These are phyloP conservation scores for Triticum urartu DNA, from an alignment of 176 grass and related monocot species.

Conservation along the genomic window DNA sequence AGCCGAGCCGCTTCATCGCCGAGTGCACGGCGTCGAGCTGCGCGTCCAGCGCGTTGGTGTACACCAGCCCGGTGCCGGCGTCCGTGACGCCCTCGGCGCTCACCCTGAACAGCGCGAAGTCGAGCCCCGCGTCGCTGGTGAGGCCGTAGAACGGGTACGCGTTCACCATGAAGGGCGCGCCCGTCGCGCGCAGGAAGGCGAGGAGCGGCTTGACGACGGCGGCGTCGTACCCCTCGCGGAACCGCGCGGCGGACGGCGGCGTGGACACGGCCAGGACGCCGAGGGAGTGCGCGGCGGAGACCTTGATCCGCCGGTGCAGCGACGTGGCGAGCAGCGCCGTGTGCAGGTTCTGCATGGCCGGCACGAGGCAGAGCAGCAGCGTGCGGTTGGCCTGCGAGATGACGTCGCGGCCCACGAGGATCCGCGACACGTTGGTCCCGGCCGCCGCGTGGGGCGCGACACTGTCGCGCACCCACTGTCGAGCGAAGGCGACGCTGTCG, in stretches of 20 bases:
- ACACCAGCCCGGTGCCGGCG: constrained; percentile 45
- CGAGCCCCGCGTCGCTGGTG: constrained; percentile 41
- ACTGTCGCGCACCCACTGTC: constrained; percentile 45
- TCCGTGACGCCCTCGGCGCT: constrained; percentile 42
- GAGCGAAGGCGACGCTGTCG: constrained; percentile 21
- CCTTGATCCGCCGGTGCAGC: constrained; percentile 40
- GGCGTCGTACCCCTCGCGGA: constrained; percentile 43
- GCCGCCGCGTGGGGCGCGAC: constrained; percentile 36
- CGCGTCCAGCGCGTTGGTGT: constrained; percentile 84
- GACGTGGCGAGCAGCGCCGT: constrained; percentile 43
- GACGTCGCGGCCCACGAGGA: constrained; percentile 74
- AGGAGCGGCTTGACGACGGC: constrained; percentile 57
- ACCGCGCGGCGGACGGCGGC: constrained; percentile 56
- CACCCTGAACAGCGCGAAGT: constrained; percentile 65
- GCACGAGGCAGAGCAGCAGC: constrained; percentile 48
- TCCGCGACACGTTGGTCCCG: constrained; percentile 46
- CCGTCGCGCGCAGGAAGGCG: constrained; percentile 62
- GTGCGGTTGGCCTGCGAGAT: constrained; percentile 58
- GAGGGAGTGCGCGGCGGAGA: constrained; percentile 72
- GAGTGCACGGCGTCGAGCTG: constrained; percentile 82
- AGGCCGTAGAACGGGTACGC: constrained; percentile 81
- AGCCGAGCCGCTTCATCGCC: constrained; percentile 49
- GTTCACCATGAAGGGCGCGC: constrained; percentile 81
- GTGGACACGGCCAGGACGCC: constrained; percentile 52
- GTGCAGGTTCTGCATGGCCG: constrained; percentile 77